Base-by-base conservation (phyloP, 139 green algal species). In the Marvania coccoides region DNA sequence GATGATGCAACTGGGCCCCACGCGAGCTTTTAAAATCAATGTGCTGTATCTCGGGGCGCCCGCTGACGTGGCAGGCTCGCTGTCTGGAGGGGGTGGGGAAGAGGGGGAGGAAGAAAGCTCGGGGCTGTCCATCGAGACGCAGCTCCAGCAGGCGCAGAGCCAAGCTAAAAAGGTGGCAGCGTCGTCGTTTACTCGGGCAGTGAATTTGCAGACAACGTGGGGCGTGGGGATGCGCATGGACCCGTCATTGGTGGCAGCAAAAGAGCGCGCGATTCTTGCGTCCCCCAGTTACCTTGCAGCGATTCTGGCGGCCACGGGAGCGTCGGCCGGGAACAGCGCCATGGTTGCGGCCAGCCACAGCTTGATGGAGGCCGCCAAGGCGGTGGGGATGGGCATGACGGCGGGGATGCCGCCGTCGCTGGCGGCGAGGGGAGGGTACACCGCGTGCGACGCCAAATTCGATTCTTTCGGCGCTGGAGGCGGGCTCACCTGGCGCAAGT, bases 391-490 rank as follows among this genome's bases (percentile, higher is more conserved):
- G 73, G n/a, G n/a, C n/a, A 64, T 78, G 9, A 33, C 56, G 2
- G 61, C 70, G 19, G 68, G 59, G 8, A 57, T 81, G 34, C 76
- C 76, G 15, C 63, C 76, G 13, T 58, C 55, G 8, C 45, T 78
- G 28, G 65, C 72, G 15, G 58, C 39, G 28, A 38, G 76, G 26
- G 73, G 68, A 6, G 65, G 62, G 14, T 81, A 71, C n/a, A 47
- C 72, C 9, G 58, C 67, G 4, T 63, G 62, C n/a, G 61, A 82
- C 46, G 15, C 42, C 12, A 68, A 45, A 14, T 83, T 75, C 53
- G 76, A 83, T 37, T 66, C 66, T 2, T 83, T 77, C 57, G 76
- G 76, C 3, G 30, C 70, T 5, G 76, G 76, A 24, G 75, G 74
- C 3, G 76, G 76, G 3, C 31, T 78, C 13, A 83, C 69, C 10